phyloP scores from a whole-genome alignment of 148 eudicot species.

The Rhododendron vialii region DNA sequence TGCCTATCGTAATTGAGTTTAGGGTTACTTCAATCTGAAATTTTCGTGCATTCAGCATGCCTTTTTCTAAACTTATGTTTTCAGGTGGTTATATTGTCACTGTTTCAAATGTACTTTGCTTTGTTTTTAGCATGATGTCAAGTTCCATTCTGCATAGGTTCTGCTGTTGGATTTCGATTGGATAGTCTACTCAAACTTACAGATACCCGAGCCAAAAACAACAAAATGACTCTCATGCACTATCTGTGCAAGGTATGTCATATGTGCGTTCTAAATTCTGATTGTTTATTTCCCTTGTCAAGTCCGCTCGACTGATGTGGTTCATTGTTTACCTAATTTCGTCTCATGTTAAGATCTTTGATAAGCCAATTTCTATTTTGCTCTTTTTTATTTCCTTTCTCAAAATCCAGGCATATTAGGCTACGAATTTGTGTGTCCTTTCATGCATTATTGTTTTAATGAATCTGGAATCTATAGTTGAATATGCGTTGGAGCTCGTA shows the following conservation, averaged over 20 bases:
- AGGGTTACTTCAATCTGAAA: not conserved
- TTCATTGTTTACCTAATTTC: not conserved
- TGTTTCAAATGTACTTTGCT: not conserved
- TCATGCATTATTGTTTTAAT: not conserved
- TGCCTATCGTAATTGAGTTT: not conserved
- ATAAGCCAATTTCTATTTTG: not conserved
- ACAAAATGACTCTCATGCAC: constrained; percentile 65
- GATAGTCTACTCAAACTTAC: constrained; percentile 65
- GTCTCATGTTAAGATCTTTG: not conserved
- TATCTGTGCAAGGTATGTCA: constrained; percentile 57
- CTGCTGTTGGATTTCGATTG: constrained; percentile 72
- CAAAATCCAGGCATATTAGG: not conserved
- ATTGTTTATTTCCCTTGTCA: not conserved
- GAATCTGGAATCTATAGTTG: not conserved
- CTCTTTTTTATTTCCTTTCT: not conserved
- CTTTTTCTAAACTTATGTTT: not conserved
- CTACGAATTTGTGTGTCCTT: not conserved
- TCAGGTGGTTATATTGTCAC: not conserved
- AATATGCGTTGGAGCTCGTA: not conserved
- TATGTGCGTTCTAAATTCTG: not conserved
- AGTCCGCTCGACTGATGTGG: not conserved
- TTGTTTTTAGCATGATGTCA: not conserved
- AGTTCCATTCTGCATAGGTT: constrained; percentile 28
- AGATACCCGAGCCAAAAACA: constrained; percentile 62
- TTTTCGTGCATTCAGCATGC: not conserved